Conservation (phyloP, 768 basidiomycete genomes). For the Clavulina sp. region DNA sequence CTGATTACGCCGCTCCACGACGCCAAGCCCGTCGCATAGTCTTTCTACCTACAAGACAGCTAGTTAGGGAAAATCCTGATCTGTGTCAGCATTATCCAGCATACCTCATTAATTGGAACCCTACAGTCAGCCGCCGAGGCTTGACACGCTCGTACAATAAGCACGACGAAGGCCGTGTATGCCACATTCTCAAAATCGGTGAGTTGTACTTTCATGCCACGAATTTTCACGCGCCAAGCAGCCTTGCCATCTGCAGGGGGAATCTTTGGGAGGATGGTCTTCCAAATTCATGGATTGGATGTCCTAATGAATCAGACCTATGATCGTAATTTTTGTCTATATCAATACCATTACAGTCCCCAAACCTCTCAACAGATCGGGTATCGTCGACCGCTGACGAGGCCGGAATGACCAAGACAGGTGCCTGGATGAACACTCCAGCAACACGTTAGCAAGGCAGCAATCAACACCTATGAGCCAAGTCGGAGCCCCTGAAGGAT, state of each 20-base stretch:
- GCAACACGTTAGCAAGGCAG: slow-evolving; percentile 78
- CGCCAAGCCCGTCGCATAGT: too few relatives aligned
- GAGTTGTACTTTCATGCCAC: slow-evolving; percentile 97
- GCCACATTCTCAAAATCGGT: slow-evolving; percentile 99
- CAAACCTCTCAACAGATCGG: slow-evolving; percentile 84
- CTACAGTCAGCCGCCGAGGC: too few relatives aligned
- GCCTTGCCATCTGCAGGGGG: slow-evolving; percentile 84
- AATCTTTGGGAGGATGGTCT: slow-evolving; percentile 92
- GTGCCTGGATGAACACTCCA: slow-evolving; percentile 94
- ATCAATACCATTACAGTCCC: slow-evolving; percentile 36
- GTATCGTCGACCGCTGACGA: slow-evolving; percentile 82
- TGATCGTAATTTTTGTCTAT: too few relatives aligned
- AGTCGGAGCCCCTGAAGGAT: too few relatives aligned
- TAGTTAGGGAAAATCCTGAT: too few relatives aligned
- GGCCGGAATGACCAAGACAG: slow-evolving; percentile 86
- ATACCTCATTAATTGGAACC: too few relatives aligned
- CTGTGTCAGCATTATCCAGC: too few relatives aligned
- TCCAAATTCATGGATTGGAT: slow-evolving; percentile 99
- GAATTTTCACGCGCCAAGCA: slow-evolving; percentile 96
- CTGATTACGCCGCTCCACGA: too few relatives aligned
- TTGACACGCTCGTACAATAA: slow-evolving; percentile 88
- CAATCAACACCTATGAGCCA: too few relatives aligned
- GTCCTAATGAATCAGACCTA: slow-evolving; percentile 60
- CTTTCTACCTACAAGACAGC: too few relatives aligned
- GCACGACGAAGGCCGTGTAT: slow-evolving; percentile 83